A percentile compares a stretch with the other conserved stretches of the same genome.
phyloP scores from a whole-genome alignment of 805 yeast genomes.

The Barnettozyma sp. region DNA sequence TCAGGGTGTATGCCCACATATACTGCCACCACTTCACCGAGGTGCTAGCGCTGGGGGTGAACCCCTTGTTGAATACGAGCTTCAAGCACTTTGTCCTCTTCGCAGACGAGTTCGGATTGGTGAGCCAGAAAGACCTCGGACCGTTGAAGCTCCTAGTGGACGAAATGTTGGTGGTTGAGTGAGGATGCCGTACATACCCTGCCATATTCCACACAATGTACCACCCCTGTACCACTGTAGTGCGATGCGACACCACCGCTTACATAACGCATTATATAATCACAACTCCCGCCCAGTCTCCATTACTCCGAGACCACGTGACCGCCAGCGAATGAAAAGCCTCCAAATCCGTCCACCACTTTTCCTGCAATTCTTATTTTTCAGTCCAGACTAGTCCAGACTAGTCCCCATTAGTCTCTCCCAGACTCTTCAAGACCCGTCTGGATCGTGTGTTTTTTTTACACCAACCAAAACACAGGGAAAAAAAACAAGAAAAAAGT shows the following conservation, averaged over 20 bases:
- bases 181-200: too few species aligned
- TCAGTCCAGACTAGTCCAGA: too few species aligned
- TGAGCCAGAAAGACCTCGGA: slow-evolving; percentile 79
- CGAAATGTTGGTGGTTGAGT: slow-evolving; percentile 26
- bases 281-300: too few species aligned
- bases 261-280: too few species aligned
- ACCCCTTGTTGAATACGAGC: slow-evolving; percentile 88
- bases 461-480: slow-evolving; percentile 1
- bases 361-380: background rate
- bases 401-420: too few species aligned
- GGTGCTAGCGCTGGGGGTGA: slow-evolving; percentile 84
- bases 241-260: background rate
- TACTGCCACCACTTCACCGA: slow-evolving; percentile 98
- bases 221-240: too few species aligned
- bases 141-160: slow-evolving; percentile 80
- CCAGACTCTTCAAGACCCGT: too few species aligned
- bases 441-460: too few species aligned
- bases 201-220: too few species aligned
- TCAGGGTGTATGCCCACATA: slow-evolving; percentile 93
- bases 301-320: too few species aligned
- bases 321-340: slow-evolving; percentile 23
- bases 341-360: slow-evolving; percentile 5
- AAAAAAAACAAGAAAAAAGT: too few species aligned
- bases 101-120: slow-evolving; percentile 73
- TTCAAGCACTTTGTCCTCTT: slow-evolving; percentile 90